Evolutionary conservation across 2,329 filamentous ascomycete species (phyloP).

Genomic region (Pseudocercospora eumusae): DNA sequence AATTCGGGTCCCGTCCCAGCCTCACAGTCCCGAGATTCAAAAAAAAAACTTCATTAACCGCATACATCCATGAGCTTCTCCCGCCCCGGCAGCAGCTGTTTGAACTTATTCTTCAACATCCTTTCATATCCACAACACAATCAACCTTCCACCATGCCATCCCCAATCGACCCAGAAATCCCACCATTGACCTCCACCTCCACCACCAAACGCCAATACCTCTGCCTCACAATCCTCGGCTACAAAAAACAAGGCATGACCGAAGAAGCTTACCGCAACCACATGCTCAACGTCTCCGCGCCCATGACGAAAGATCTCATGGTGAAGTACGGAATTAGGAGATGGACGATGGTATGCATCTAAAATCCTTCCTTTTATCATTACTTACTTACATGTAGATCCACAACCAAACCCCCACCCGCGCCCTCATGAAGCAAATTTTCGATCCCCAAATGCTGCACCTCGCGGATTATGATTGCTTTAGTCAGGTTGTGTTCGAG

Average conservation of each 20-base stretch:
- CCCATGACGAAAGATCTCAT: slow-evolving; percentile 53
- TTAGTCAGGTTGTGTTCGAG: slow-evolving; percentile 53
- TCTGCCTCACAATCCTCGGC: slow-evolving; percentile 51
- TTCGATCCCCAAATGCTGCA: slow-evolving; percentile 53
- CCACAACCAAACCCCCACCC: slow-evolving; percentile 44
- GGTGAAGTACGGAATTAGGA: slow-evolving; percentile 52
- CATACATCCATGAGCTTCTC: slow-evolving; percentile 7
- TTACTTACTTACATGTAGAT: no score
- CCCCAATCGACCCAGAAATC: slow-evolving; percentile 5
- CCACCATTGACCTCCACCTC: neutral
- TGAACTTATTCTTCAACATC: neutral
- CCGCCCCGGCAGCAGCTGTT: neutral
- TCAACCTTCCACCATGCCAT: neutral
- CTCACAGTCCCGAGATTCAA: neutral
- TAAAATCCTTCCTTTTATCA: no score
- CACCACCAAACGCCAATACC: slow-evolving; percentile 12
- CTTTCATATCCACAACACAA: neutral
- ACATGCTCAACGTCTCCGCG: slow-evolving; percentile 52
- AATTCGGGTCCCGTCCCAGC: neutral
- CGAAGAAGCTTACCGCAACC: slow-evolving; percentile 50
- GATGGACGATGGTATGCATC: slow-evolving; percentile 49
- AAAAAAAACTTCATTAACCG: neutral
- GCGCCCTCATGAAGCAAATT: slow-evolving; percentile 46
- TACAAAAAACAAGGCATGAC: slow-evolving; percentile 53
- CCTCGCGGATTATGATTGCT: slow-evolving; percentile 54